These are phyloP conservation scores for Prunus padus DNA, from an alignment of 306 rosid genomes.

Conservation along the genomic window DNA sequence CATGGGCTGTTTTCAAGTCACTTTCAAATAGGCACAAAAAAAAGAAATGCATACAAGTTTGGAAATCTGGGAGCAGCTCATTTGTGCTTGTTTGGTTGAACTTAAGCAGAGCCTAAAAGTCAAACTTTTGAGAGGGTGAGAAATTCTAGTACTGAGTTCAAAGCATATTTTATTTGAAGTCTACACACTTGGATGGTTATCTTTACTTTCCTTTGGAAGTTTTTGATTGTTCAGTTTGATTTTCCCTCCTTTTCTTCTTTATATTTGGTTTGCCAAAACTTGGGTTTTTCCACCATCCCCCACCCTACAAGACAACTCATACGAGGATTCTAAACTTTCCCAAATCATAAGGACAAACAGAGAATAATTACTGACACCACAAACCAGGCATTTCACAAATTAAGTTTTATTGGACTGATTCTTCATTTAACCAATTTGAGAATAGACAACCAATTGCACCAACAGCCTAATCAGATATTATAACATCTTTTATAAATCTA, in stretches of 20 bases:
- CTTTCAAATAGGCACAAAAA: background rate
- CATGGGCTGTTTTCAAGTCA: background rate
- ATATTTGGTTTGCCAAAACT: background rate
- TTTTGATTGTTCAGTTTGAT: background rate
- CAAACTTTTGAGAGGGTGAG: background rate
- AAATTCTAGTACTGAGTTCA: background rate
- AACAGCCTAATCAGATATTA: background rate
- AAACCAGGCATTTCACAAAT: background rate
- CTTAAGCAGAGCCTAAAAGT: background rate
- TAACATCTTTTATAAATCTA: background rate
- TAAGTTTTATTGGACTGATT: background rate
- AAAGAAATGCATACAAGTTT: background rate
- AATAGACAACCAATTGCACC: background rate
- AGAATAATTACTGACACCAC: background rate
- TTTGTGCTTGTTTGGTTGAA: background rate
- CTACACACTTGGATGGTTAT: background rate
- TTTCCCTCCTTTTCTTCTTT: background rate
- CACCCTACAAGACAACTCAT: background rate
- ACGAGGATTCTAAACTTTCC: background rate
- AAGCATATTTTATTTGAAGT: background rate
- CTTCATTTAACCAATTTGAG: background rate
- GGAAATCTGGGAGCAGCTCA: background rate
- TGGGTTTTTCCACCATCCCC: slow-evolving; percentile 3
- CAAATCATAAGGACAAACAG: background rate
- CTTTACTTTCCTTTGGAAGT: background rate